Percentiles rank a stretch among this genome's conserved stretches.
These are phyloP conservation scores for Coccomyxa sp. DNA, from an alignment of 139 green algal genomes.

Conservation along the genomic window DNA sequence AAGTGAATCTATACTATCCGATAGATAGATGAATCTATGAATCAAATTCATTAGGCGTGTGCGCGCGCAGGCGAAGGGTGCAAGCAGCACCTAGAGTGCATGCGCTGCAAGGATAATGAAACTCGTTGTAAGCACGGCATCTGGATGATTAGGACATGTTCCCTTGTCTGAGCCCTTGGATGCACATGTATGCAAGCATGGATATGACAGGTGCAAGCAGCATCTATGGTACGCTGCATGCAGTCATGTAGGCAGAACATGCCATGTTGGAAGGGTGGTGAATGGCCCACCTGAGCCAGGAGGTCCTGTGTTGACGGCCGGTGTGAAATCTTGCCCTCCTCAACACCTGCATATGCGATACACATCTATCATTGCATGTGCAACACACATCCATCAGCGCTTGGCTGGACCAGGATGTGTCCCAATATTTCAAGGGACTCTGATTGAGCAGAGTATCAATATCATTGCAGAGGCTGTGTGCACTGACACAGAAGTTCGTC, in stretches of 20 bases:
- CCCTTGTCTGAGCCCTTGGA: background rate
- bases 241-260: background rate
- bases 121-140: no score
- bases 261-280: background rate
- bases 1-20: no score
- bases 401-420: background rate
- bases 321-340: conserved; percentile 55
- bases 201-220: no score
- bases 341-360: conserved; percentile 38
- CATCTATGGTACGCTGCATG: background rate
- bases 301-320: conserved; percentile 57
- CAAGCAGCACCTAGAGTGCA: no score
- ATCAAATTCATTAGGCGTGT: no score
- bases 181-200: background rate
- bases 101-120: no score
- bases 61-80: no score
- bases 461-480: no score
- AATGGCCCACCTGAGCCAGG: conserved; percentile 13
- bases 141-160: no score
- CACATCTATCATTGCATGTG: background rate
- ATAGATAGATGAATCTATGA: no score
- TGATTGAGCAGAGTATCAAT: background rate
- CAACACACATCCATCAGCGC: background rate
- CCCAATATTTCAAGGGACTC: background rate
- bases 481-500: background rate